Conservation (phyloP, 305 asterid genomes). For the Fraxinus paxiana region DNA sequence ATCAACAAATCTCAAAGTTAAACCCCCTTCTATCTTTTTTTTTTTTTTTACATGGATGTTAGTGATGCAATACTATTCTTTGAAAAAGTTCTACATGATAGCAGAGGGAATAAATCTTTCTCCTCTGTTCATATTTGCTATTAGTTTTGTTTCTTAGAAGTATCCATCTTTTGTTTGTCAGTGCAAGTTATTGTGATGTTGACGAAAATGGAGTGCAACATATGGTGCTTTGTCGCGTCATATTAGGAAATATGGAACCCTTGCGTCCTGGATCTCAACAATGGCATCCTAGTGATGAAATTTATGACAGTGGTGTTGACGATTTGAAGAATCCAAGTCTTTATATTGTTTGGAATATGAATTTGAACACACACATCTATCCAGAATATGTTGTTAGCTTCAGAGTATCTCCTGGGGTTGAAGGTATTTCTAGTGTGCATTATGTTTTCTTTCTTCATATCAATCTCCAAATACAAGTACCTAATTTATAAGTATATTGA, state of each 20-base stretch:
- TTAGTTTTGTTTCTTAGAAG: background rate
- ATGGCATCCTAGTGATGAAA: conserved; percentile 41
- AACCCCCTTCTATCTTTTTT: background rate
- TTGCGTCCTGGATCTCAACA: conserved; percentile 37
- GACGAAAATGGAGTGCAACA: conserved; percentile 45
- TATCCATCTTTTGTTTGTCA: conserved; percentile 17
- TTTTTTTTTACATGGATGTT: background rate
- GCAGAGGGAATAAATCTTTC: background rate
- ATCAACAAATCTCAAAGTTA: background rate
- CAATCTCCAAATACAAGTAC: background rate
- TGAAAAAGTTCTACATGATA: background rate
- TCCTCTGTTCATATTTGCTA: background rate
- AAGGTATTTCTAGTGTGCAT: conserved; percentile 25
- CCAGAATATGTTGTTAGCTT: conserved; percentile 43
- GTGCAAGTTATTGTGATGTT: conserved; percentile 41
- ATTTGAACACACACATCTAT: conserved; percentile 38
- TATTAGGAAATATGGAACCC: conserved; percentile 44
- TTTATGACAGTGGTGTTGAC: conserved; percentile 45
- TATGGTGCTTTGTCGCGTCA: conserved; percentile 45
- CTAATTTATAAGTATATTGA: background rate
- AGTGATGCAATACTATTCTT: background rate
- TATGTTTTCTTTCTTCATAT: background rate
- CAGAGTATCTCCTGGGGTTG: conserved; percentile 31
- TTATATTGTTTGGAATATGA: conserved; percentile 45
- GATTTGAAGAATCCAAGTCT: conserved; percentile 36